A percentile compares a stretch with the other conserved stretches of the same genome.
Conservation (phyloP, 371 early-diverging fungal species). For the Chytridiales sp. region DNA sequence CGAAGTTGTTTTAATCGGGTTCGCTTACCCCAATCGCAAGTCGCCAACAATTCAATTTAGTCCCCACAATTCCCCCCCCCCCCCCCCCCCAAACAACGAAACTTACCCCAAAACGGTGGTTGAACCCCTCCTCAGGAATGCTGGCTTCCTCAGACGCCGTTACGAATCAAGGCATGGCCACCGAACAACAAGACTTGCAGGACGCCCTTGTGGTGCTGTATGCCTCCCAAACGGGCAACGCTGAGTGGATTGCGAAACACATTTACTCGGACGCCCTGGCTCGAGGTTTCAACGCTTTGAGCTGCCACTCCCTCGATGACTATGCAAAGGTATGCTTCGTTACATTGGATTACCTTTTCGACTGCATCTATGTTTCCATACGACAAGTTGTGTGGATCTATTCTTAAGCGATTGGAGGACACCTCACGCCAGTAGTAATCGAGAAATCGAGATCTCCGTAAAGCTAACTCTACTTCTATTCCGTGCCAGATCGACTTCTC, state of each 20-base stretch:
- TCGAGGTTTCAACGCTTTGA: constrained; percentile 62
- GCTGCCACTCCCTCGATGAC: constrained; percentile 69
- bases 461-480: constrained; percentile 25
- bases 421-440: not conserved
- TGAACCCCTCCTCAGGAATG: no score
- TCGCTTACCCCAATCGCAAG: no score
- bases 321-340: constrained; percentile 58
- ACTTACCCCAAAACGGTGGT: no score
- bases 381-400: not conserved
- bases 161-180: no score
- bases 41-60: no score
- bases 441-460: not conserved
- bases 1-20: no score
- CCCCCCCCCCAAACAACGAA: no score
- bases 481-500: constrained; percentile 43
- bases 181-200: not conserved
- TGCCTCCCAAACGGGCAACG: constrained; percentile 92
- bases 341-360: not conserved
- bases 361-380: not conserved
- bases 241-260: constrained; percentile 86
- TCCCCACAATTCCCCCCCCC: no score
- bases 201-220: constrained; percentile 58
- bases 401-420: not conserved
- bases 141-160: no score
- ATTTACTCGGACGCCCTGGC: constrained; percentile 71